Percentiles rank a stretch among this genome's conserved stretches.
Conservation (phyloP, 2,329 filamentous ascomycete species). For the Fusarium phyllophilum region DNA sequence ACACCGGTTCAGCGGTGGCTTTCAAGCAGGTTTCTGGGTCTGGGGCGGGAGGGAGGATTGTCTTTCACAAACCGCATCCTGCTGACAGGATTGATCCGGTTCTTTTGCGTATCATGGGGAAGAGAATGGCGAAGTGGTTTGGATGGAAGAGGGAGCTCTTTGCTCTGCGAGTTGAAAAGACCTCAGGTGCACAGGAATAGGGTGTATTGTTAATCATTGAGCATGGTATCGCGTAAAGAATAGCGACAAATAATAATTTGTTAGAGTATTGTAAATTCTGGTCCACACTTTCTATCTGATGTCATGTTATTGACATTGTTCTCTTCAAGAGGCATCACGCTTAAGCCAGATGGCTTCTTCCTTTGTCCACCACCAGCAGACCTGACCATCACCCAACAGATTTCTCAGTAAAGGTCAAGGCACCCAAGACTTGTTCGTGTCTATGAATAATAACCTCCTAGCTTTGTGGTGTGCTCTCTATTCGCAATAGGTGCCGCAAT, state of each 20-base stretch:
- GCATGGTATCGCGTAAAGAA: neutral
- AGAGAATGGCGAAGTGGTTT: neutral
- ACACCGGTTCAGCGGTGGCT: rapidly evolving
- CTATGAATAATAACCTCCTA: too few relatives aligned
- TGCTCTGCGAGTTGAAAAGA: too few relatives aligned
- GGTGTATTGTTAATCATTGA: rapidly evolving
- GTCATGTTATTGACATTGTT: rapidly evolving
- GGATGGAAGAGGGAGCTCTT: neutral
- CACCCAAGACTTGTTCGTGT: too few relatives aligned
- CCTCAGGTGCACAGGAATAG: rapidly evolving
- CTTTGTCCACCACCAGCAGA: too few relatives aligned
- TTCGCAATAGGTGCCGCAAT: neutral
- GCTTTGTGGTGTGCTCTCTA: rapidly evolving
- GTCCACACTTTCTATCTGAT: neutral
- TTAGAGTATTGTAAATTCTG: neutral
- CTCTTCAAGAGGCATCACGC: neutral
- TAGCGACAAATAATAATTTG: neutral
- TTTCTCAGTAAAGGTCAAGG: too few relatives aligned
- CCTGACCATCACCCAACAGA: too few relatives aligned
- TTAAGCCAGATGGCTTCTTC: neutral
- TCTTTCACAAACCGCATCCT: neutral
- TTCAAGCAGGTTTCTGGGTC: neutral
- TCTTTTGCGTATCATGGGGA: rapidly evolving
- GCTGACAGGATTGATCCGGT: neutral
- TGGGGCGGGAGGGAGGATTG: neutral